Conservation (phyloP, 768 basidiomycete species). For the Amanita pseudoporphyria region DNA sequence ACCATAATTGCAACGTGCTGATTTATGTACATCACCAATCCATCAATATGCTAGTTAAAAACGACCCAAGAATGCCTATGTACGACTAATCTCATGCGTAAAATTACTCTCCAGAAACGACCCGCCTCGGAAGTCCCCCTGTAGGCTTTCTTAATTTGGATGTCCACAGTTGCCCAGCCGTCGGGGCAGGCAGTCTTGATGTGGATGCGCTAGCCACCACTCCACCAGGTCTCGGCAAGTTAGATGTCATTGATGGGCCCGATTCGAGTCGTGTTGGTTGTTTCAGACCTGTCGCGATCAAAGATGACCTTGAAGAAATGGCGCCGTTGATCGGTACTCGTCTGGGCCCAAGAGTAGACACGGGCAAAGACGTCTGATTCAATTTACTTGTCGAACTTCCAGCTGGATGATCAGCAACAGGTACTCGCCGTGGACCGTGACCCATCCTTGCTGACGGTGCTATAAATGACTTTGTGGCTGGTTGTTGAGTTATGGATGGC, state of each 20-base stretch:
- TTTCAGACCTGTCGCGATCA: conserved; percentile 14
- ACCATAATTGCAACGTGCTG: background rate
- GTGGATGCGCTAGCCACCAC: background rate
- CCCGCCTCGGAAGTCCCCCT: background rate
- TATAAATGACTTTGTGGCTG: background rate
- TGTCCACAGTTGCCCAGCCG: background rate
- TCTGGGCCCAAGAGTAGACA: conserved; percentile 3
- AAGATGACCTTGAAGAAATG: background rate
- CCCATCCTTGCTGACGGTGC: conserved; percentile 5
- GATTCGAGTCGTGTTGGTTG: conserved; percentile 17
- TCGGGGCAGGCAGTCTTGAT: conserved; percentile 1
- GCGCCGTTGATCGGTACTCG: background rate
- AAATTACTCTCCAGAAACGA: background rate
- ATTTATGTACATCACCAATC: conserved; percentile 4
- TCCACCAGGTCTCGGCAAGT: conserved; percentile 2
- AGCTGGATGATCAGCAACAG: conserved; percentile 12
- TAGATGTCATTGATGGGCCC: conserved; percentile 1
- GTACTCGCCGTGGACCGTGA: conserved; percentile 28
- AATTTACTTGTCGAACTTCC: background rate
- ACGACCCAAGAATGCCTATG: too few relatives aligned
- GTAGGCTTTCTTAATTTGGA: conserved; percentile 4
- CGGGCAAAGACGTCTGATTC: background rate
- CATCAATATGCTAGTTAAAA: too few relatives aligned
- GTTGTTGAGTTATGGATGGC: background rate
- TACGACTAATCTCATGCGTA: background rate